Percentiles rank a stretch among this genome's conserved stretches.
These are phyloP conservation scores for Rhizoctonia solani DNA, from an alignment of 1,284 basidiomycete genomes.

Conservation along the genomic window DNA sequence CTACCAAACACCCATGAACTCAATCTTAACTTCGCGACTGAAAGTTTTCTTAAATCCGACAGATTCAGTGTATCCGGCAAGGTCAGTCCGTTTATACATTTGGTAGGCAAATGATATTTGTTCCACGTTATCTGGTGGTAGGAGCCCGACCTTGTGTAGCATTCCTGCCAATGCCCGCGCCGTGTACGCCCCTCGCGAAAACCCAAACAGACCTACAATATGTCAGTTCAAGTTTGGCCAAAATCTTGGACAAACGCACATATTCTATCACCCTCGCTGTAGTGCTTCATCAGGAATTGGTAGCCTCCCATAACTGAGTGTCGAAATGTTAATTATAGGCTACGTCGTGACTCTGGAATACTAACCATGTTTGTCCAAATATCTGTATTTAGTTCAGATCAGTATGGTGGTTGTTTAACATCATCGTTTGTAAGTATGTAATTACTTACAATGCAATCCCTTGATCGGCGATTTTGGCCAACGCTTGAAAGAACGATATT, in stretches of 20 bases:
- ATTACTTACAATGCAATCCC: constrained; percentile 29
- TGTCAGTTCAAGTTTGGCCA: neutral
- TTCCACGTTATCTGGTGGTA: constrained; percentile 41
- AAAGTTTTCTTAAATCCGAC: constrained; percentile 31
- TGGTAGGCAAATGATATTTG: constrained; percentile 38
- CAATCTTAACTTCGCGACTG: constrained; percentile 25
- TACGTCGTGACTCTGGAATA: neutral
- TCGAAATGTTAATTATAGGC: neutral
- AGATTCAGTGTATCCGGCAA: constrained; percentile 10
- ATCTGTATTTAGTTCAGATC: neutral
- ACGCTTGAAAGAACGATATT: too few relatives aligned
- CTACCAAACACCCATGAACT: constrained; percentile 35
- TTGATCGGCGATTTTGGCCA: constrained; percentile 34
- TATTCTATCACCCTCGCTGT: constrained; percentile 38
- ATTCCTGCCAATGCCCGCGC: constrained; percentile 47
- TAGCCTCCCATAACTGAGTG: constrained; percentile 37
- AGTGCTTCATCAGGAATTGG: constrained; percentile 39
- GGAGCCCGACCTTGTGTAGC: constrained; percentile 42
- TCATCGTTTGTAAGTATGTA: neutral
- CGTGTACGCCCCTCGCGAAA: constrained; percentile 45
- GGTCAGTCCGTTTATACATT: constrained; percentile 33
- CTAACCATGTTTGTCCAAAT: constrained; percentile 27
- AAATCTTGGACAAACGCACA: constrained; percentile 26
- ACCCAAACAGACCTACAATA: constrained; percentile 42
- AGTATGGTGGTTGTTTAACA: constrained; percentile 1